Evolutionary conservation across 495 filamentous ascomycete species (phyloP).

Genomic region (Immersiella caudata): DNA sequence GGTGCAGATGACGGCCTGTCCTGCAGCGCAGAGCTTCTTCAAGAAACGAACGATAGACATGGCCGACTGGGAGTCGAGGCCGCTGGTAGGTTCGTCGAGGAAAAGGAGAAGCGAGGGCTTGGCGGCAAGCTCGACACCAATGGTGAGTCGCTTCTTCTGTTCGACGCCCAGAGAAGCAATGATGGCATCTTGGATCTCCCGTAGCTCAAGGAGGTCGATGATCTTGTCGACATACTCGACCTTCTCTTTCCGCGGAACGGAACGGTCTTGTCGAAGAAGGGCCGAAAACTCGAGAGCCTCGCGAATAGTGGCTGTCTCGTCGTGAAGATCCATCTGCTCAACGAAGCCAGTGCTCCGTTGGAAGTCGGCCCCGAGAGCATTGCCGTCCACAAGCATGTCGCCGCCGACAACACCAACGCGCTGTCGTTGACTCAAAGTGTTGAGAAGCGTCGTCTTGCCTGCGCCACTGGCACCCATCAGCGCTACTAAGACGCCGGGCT

Average conservation of each 20-base stretch:
- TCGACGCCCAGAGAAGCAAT: slow-evolving; percentile 74
- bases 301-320: slow-evolving; percentile 81
- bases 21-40: slow-evolving; percentile 76
- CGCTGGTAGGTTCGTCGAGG: slow-evolving; percentile 79
- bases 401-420: slow-evolving; percentile 71
- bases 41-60: slow-evolving; percentile 82
- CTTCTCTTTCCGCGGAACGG: slow-evolving; percentile 69
- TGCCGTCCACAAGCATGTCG: slow-evolving; percentile 79
- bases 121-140: slow-evolving; percentile 89
- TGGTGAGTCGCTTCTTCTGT: slow-evolving; percentile 70
- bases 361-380: slow-evolving; percentile 67
- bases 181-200: slow-evolving; percentile 78
- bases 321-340: slow-evolving; percentile 85
- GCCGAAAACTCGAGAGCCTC: slow-evolving; percentile 83
- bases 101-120: slow-evolving; percentile 79
- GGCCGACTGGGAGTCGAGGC: slow-evolving; percentile 83
- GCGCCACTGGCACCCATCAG: slow-evolving; percentile 86
- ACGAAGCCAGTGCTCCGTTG: slow-evolving; percentile 83
- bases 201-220: slow-evolving; percentile 81
- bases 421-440: slow-evolving; percentile 74
- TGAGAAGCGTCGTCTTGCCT: slow-evolving; percentile 70
- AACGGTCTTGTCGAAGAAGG: slow-evolving; percentile 73
- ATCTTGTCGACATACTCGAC: slow-evolving; percentile 83
- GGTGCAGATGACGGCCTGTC: slow-evolving; percentile 73
- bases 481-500: slow-evolving; percentile 79